phyloP scores from a whole-genome alignment of 306 rosid species.

The Vigna angularis region DNA sequence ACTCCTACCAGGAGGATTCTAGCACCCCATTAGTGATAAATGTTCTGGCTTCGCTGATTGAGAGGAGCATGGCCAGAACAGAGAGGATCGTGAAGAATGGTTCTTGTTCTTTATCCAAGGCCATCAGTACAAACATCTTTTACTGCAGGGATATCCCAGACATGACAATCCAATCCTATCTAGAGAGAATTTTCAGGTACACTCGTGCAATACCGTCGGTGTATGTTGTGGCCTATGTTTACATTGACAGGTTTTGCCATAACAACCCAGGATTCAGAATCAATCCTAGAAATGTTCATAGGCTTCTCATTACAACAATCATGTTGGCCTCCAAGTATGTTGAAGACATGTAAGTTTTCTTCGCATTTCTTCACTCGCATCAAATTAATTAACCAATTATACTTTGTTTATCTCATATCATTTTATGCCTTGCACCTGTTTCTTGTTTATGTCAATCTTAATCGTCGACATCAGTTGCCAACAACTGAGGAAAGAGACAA shows the following conservation, averaged over 20 bases:
- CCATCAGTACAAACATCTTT: conserved; percentile 58
- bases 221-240: conserved; percentile 88
- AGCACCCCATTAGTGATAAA: conserved; percentile 70
- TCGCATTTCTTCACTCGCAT: not conserved
- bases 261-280: conserved; percentile 71
- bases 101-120: conserved; percentile 53
- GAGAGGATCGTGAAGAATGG: conserved; percentile 68
- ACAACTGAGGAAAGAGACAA: conserved; percentile 37
- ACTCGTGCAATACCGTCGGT: conserved; percentile 80
- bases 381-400: not conserved
- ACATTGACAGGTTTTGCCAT: conserved; percentile 89
- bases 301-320: conserved; percentile 88
- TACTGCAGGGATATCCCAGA: conserved; percentile 85
- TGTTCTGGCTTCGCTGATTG: conserved; percentile 87
- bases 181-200: conserved; percentile 91
- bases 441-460: conserved; percentile 21
- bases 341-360: conserved; percentile 82
- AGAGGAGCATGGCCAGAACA: conserved; percentile 85
- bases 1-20: conserved; percentile 67
- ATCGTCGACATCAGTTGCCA: conserved; percentile 21
- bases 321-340: conserved; percentile 93
- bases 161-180: conserved; percentile 73
- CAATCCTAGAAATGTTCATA: conserved; percentile 78
- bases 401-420: not conserved
- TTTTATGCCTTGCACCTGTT: too few relatives aligned